Percentiles rank a stretch among this genome's conserved stretches.
These are phyloP conservation scores for Sedum album DNA, from an alignment of 164 flowering plant species.

Conservation along the genomic window DNA sequence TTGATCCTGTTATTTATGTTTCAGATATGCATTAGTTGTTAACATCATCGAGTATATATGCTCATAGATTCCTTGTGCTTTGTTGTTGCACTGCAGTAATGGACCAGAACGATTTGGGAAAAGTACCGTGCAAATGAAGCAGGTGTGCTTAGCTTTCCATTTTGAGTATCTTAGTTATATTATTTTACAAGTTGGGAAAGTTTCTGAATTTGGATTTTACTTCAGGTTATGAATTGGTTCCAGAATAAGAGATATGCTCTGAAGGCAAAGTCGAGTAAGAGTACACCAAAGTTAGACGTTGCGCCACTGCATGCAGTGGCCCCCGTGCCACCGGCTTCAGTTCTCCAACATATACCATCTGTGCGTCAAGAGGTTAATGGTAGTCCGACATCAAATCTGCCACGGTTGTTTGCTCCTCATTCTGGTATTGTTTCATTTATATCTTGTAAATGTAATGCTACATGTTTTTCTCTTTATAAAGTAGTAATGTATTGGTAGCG, in stretches of 20 bases:
- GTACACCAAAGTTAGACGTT: background rate
- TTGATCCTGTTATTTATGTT: background rate
- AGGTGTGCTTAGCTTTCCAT: background rate
- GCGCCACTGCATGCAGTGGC: background rate
- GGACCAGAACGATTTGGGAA: conserved; percentile 1
- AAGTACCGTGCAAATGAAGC: background rate
- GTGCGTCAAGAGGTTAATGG: conserved; percentile 2
- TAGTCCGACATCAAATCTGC: background rate
- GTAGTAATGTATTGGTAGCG: too few relatives aligned
- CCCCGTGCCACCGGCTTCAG: background rate
- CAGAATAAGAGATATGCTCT: conserved; percentile 5
- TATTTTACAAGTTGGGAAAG: background rate
- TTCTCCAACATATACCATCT: background rate
- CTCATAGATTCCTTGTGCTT: background rate
- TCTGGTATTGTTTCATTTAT: background rate
- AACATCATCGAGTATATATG: background rate
- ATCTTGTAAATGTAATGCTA: too few relatives aligned
- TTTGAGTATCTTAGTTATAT: background rate
- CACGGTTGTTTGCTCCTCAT: background rate
- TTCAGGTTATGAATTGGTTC: conserved; percentile 5
- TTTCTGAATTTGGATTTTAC: background rate
- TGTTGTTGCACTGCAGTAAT: background rate
- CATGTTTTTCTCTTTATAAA: background rate
- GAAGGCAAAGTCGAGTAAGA: background rate
- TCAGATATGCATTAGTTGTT: background rate